A percentile compares a stretch with the other conserved stretches of the same genome.
Conservation (phyloP, 1,284 basidiomycete genomes). For the Athelia psychrophila region DNA sequence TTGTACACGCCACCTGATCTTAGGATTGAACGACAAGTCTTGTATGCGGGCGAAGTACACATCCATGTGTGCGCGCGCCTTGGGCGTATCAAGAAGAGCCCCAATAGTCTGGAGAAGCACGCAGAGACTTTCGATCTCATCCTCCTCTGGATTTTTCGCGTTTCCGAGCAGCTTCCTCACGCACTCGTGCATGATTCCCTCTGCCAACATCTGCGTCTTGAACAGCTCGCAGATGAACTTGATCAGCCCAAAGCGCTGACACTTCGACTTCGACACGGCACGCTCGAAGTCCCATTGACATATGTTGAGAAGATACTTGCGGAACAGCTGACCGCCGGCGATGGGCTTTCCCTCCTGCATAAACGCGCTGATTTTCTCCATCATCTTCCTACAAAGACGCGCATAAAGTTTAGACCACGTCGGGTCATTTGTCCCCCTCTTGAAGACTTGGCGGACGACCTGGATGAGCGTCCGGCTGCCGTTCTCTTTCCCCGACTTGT, state of each 20-base stretch:
- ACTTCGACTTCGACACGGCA: slow-evolving; percentile 70
- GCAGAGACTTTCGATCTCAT: slow-evolving; percentile 96
- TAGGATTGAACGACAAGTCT: slow-evolving; percentile 70
- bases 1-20: slow-evolving; percentile 84
- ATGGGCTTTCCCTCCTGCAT: slow-evolving; percentile 89
- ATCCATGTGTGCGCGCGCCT: slow-evolving; percentile 86
- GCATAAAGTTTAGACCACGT: slow-evolving; percentile 98
- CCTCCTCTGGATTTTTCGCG: slow-evolving; percentile 94
- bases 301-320: slow-evolving; percentile 89
- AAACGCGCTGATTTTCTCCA: slow-evolving; percentile 82
- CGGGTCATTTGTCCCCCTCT: slow-evolving; percentile 77
- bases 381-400: slow-evolving; percentile 89
- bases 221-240: slow-evolving; percentile 98
- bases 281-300: slow-evolving; percentile 96
- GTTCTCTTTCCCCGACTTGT: slow-evolving; percentile 89
- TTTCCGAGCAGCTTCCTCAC: slow-evolving; percentile 90
- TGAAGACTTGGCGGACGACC: slow-evolving; percentile 94
- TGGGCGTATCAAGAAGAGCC: slow-evolving; percentile 74
- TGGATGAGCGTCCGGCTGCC: slow-evolving; percentile 93
- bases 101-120: slow-evolving; percentile 92
- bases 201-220: slow-evolving; percentile 94
- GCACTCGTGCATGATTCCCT: slow-evolving; percentile 95
- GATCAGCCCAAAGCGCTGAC: slow-evolving; percentile 96
- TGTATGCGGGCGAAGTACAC: slow-evolving; percentile 92
- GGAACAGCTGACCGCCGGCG: slow-evolving; percentile 89